These are phyloP conservation scores for Chaetomium olivaceum DNA, from an alignment of 2,329 filamentous ascomycete genomes.

Conservation along the genomic window DNA sequence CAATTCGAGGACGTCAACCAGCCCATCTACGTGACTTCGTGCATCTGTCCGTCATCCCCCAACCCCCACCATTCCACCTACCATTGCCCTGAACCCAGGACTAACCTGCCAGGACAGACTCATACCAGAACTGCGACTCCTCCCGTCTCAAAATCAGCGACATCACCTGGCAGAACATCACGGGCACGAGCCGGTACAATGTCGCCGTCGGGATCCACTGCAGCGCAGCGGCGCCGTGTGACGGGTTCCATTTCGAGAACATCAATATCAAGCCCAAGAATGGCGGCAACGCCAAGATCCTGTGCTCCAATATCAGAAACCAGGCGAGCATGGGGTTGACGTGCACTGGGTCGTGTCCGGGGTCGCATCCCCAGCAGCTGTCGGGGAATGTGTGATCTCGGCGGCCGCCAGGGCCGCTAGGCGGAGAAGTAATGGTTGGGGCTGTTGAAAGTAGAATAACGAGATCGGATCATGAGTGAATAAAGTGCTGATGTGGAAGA, in stretches of 20 bases:
- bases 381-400: slow-evolving; percentile 34
- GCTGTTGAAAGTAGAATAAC: not conserved
- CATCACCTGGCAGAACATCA: slow-evolving; percentile 52
- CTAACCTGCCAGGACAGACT: slow-evolving; percentile 31
- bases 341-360: slow-evolving; percentile 43
- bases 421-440: not conserved
- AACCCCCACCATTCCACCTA: not conserved
- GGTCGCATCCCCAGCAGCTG: slow-evolving; percentile 43
- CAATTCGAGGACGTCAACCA: slow-evolving; percentile 47
- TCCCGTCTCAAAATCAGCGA: slow-evolving; percentile 47
- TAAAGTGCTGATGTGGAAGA: not conserved
- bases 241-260: slow-evolving; percentile 46
- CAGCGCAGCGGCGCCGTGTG: slow-evolving; percentile 45
- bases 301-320: slow-evolving; percentile 47
- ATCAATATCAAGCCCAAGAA: slow-evolving; percentile 48
- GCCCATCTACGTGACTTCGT: slow-evolving; percentile 50
- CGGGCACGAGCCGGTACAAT: slow-evolving; percentile 51
- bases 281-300: slow-evolving; percentile 43
- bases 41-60: slow-evolving; percentile 39
- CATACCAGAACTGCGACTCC: slow-evolving; percentile 41
- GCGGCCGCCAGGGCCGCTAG: not conserved
- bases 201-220: slow-evolving; percentile 51
- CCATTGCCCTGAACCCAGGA: not conserved
- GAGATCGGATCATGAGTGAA: too few relatives aligned
- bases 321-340: slow-evolving; percentile 39